Evolutionary conservation across 805 yeast genomes (phyloP), one percentile per base, ranked within the genome.

Genomic region (Nakazawaea ishiwadae): DNA sequence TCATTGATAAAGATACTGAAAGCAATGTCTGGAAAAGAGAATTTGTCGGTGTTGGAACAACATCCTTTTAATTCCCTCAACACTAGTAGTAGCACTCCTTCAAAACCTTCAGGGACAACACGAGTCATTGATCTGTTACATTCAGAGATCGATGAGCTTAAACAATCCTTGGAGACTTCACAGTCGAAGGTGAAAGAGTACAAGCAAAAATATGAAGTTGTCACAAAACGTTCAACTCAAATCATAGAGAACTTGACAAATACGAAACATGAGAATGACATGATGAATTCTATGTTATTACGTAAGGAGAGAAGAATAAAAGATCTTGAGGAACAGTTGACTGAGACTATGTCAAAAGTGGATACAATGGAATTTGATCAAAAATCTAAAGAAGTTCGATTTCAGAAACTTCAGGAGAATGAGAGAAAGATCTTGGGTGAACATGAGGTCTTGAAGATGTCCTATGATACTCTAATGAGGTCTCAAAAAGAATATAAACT

Each of bases 261-360:
- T 48, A 66, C 84, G 29, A 82, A 82, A 58, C 90, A 84, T 56
- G 91, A 87, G 52, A 81, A 81, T 51, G 89, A 84, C 48, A 81
- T 81, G 65, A 68, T 83, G 32, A 81, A 75, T 51, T 78, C 88
- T 1, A 62, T 84, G 47, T 61, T 86, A 44, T 77, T 73, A 47
- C 66, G 95, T 39, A 84, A 84, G 52, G 88, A 84, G 51, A 68
- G 90, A 39, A 66, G 86, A 40, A 73, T 84, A 19, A 52, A 65
- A 23, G 91, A 83, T 49, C 61, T 85, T 51, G 95, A 87, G 56
- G 65, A 61, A 31, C 78, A 77, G 48, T 58, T 73, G 43, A 68
- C 69, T 40, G 77, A 73, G 17, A 51, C 74, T n/a, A 51, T 64
- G 31, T 64, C 75, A 6, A 56, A 60, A 16, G 65, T 69, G 23